phyloP scores from a whole-genome alignment of 495 filamentous ascomycete species.

The Barbatosphaeria neglecta region DNA sequence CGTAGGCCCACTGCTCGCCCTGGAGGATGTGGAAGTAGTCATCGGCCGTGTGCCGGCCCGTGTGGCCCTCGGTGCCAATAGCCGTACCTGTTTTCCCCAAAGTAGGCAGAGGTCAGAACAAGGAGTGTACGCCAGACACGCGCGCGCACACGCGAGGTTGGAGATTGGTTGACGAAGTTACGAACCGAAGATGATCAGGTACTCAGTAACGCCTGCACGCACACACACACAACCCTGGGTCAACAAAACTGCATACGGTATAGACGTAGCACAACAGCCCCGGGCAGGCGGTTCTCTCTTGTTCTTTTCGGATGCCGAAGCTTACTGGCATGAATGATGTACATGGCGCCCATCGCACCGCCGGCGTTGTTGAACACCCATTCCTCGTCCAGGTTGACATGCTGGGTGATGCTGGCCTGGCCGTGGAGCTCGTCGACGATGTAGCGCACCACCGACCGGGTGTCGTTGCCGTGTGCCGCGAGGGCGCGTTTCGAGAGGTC shows the following conservation, averaged over 20 bases:
- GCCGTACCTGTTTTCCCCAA: slow-evolving; percentile 44
- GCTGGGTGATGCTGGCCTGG: slow-evolving; percentile 24
- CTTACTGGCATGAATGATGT: slow-evolving; percentile 72
- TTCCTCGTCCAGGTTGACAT: slow-evolving; percentile 49
- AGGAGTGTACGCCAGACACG: too few species aligned
- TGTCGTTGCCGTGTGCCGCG: slow-evolving; percentile 58
- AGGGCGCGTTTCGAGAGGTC: slow-evolving; percentile 56
- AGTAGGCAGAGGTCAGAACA: not conserved
- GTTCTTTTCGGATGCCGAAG: too few species aligned
- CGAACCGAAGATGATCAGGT: slow-evolving; percentile 66
- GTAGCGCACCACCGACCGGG: slow-evolving; percentile 51
- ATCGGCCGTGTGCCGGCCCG: slow-evolving; percentile 75
- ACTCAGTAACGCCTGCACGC: slow-evolving; percentile 50
- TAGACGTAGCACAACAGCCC: not conserved
- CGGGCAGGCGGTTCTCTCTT: slow-evolving; percentile 1
- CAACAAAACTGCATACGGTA: too few species aligned
- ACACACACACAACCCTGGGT: too few species aligned
- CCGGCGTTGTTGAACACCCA: slow-evolving; percentile 73
- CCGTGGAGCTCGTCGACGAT: slow-evolving; percentile 46
- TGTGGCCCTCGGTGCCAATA: slow-evolving; percentile 81
- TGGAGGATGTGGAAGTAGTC: slow-evolving; percentile 86
- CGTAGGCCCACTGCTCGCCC: slow-evolving; percentile 62
- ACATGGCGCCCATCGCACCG: slow-evolving; percentile 83
- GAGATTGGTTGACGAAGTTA: not conserved
- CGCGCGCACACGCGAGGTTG: too few species aligned